phyloP scores from a whole-genome alignment of 257 asterid species.

The Solanum sejunctum region DNA sequence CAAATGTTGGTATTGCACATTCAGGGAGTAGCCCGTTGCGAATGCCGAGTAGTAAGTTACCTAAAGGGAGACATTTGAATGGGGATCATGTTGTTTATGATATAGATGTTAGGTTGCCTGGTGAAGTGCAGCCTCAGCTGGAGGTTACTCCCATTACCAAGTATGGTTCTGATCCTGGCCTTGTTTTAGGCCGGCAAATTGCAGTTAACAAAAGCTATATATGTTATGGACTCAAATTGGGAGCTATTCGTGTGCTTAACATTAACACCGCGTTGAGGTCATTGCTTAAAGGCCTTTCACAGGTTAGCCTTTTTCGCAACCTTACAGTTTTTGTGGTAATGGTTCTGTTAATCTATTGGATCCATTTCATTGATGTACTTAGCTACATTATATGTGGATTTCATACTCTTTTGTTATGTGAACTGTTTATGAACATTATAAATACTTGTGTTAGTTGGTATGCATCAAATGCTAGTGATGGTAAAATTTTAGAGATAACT shows the following conservation, averaged over 20 bases:
- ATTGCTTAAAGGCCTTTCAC: conserved; percentile 82
- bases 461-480: not conserved
- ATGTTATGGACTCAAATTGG: conserved; percentile 85
- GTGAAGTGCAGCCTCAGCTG: conserved; percentile 94
- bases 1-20: conserved; percentile 27
- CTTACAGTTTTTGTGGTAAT: not conserved
- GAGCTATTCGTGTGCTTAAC: conserved; percentile 79
- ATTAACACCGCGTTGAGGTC: conserved; percentile 90
- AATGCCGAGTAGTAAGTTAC: conserved; percentile 79
- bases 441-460: not conserved
- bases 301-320: not conserved
- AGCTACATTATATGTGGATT: not conserved
- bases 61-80: conserved; percentile 75
- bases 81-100: conserved; percentile 65
- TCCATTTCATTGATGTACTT: not conserved
- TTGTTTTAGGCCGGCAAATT: conserved; percentile 85
- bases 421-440: not conserved
- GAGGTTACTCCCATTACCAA: conserved; percentile 99
- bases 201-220: conserved; percentile 89
- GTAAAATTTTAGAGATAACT: not conserved
- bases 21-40: conserved; percentile 47
- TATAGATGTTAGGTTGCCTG: conserved; percentile 64
- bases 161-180: conserved; percentile 88
- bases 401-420: not conserved
- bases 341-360: not conserved